Evolutionary conservation across 805 yeast species (phyloP), one percentile per base, ranked within the genome.

Genomic region (Sugiyamaella chiloensis): DNA sequence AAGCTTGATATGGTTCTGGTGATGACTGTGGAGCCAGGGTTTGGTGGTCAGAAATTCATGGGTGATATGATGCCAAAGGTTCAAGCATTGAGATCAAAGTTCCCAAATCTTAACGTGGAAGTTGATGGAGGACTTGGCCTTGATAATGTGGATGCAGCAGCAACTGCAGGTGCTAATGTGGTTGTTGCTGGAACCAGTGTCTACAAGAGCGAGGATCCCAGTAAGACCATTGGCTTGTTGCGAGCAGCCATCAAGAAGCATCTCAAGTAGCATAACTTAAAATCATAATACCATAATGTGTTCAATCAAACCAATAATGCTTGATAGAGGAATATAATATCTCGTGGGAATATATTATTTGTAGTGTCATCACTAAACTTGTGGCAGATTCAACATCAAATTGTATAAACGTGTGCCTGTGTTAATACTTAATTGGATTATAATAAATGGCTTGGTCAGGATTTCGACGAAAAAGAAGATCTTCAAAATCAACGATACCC

Each of bases 21-120:
- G 36, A 93, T 91, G 98, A 93, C 99, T 2, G 98, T 93, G 29
- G 99, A 93, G 70, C 99, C 99, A 11, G 99, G 99, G 0, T 91
- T 93, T 65, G 99, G 99, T 19, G 99, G 99, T 40, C 99, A 93
- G 70, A 85, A 85, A 66, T 93, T 93, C 73, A 89, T 87, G 96
- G 71, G 80, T 16, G 87, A 81, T 50, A 90, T 91, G 96, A 90
- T 93, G 98, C 88, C 95, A 53, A 91, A 91, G 69, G 98, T 91
- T 42, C 83, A 80, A 57, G 73, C 72, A 24, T 73, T 93, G 58
- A 81, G 99, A 67, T 67, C 64, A 31, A 76, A 74, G 60, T 88
- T 75, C 66, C 96, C 97, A 9, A 64, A 81, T 16, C 71, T 91
- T 64, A 83, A 91, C 68, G 87, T 93, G 58, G 91, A 93, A 70